Conservation (phyloP, 139 green algal species). For the Chlamydomonas sp. region DNA sequence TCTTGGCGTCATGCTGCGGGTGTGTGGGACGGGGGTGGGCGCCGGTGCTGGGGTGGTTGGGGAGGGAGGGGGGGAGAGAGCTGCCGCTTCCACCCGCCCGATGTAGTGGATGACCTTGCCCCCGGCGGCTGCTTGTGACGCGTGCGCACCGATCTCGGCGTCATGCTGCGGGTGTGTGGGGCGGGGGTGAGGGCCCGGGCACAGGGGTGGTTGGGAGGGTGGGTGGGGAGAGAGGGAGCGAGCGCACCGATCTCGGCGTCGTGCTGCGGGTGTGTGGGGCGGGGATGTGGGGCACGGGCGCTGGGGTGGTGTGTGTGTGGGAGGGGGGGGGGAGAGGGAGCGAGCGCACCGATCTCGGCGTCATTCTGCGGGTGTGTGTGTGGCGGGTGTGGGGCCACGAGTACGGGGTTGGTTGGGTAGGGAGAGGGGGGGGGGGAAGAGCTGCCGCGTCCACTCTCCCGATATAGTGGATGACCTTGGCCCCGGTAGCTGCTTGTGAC, state of each 20-base stretch:
- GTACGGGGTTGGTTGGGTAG: neutral
- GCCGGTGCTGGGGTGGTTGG: neutral
- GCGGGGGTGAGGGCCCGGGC: neutral
- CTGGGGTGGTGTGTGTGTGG: neutral
- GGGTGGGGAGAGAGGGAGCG: no score
- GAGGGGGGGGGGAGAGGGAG: no score
- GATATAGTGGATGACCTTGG: conserved; percentile 83
- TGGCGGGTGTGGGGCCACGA: neutral
- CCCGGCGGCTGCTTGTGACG: conserved; percentile 52
- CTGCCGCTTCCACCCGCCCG: conserved; percentile 68
- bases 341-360: no score
- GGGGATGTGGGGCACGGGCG: neutral
- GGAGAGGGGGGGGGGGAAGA: neutral
- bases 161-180: no score
- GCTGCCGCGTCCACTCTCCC: conserved; percentile 68
- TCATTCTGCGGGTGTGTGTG: neutral
- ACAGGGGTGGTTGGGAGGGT: no score
- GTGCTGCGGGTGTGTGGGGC: no score
- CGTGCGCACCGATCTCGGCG: no score
- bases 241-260: no score
- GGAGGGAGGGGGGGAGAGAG: neutral
- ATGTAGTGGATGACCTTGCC: conserved; percentile 85
- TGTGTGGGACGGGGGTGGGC: neutral
- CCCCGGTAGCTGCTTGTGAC: conserved; percentile 50
- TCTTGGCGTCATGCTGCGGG: neutral